Conservation (phyloP, 2,329 filamentous ascomycete genomes). For the Bisporella sp. region DNA sequence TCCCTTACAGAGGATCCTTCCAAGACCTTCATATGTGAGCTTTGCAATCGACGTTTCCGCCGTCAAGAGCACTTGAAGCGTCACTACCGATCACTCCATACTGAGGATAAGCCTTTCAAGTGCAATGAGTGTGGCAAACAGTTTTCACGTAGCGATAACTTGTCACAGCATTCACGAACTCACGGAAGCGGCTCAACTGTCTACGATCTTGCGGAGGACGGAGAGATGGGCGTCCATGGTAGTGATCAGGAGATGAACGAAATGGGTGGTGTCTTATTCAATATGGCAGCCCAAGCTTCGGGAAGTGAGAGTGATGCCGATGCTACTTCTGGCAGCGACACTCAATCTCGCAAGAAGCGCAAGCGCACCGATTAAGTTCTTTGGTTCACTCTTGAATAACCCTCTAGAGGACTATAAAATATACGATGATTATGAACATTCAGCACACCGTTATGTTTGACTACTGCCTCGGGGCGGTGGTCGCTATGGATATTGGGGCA, state of each 20-base stretch:
- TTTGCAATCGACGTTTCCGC: slow-evolving; percentile 95
- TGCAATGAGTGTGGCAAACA: slow-evolving; percentile 98
- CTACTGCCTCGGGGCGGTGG: slow-evolving; percentile 17
- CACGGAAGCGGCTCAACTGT: slow-evolving; percentile 86
- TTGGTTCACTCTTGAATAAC: background rate
- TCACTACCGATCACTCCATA: slow-evolving; percentile 97
- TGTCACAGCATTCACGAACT: slow-evolving; percentile 90
- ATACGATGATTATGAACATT: no score
- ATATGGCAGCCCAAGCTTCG: slow-evolving; percentile 67
- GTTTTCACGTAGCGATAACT: slow-evolving; percentile 96
- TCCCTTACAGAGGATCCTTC: slow-evolving; percentile 95
- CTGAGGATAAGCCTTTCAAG: slow-evolving; percentile 96
- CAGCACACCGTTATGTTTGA: no score
- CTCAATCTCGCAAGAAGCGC: slow-evolving; percentile 64
- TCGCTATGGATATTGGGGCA: slow-evolving; percentile 21
- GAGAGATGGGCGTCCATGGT: slow-evolving; percentile 44
- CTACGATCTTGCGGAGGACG: slow-evolving; percentile 78
- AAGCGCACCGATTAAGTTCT: slow-evolving; percentile 56
- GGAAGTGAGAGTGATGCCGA: slow-evolving; percentile 55
- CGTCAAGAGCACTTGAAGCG: slow-evolving; percentile 98
- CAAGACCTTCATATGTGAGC: slow-evolving; percentile 95
- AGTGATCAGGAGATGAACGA: slow-evolving; percentile 50
- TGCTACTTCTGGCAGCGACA: slow-evolving; percentile 41
- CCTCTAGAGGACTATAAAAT: background rate
- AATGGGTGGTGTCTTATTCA: slow-evolving; percentile 74